These are phyloP conservation scores for Waitea zeae DNA, from an alignment of 1,284 basidiomycete species.

Conservation along the genomic window DNA sequence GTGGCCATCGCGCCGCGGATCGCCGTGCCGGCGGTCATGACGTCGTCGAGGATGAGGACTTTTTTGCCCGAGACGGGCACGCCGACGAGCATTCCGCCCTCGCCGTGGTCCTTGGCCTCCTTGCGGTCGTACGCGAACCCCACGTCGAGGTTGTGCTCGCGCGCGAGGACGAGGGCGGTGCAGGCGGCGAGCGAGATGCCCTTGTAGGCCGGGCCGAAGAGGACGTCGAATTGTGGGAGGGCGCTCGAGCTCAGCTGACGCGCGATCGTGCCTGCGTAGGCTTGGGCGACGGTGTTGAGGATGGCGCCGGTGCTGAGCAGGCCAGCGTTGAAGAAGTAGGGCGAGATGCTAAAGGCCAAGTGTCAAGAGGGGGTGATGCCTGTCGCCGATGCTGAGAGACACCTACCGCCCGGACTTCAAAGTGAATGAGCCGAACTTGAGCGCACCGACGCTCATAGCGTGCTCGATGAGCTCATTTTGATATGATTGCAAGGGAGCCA, in stretches of 20 bases:
- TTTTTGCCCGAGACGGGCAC: conserved; percentile 62
- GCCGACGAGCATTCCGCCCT: conserved; percentile 90
- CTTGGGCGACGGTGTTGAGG: conserved; percentile 65
- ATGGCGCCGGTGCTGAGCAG: conserved; percentile 75
- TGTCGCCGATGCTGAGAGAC: conserved; percentile 1
- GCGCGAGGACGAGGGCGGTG: conserved; percentile 65
- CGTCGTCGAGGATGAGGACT: conserved; percentile 89
- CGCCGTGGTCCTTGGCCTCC: conserved; percentile 92
- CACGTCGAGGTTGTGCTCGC: conserved; percentile 47
- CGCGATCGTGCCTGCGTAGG: conserved; percentile 74
- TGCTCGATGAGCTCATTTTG: conserved; percentile 29
- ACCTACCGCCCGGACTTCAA: conserved; percentile 87
- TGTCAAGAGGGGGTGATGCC: no score
- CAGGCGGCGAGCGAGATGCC: conserved; percentile 90
- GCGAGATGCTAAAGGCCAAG: conserved; percentile 47
- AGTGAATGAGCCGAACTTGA: conserved; percentile 83
- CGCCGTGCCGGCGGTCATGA: conserved; percentile 93
- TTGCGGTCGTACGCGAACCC: conserved; percentile 91
- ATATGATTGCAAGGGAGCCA: conserved; percentile 18
- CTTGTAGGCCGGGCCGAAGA: conserved; percentile 98
- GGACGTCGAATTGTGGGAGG: conserved; percentile 67
- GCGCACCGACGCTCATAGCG: conserved; percentile 37
- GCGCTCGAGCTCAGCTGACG: conserved; percentile 14
- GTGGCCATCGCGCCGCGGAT: conserved; percentile 68
- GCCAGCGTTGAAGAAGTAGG: conserved; percentile 96